Conservation (phyloP, 306 rosid genomes). For the Quercus gilva region DNA sequence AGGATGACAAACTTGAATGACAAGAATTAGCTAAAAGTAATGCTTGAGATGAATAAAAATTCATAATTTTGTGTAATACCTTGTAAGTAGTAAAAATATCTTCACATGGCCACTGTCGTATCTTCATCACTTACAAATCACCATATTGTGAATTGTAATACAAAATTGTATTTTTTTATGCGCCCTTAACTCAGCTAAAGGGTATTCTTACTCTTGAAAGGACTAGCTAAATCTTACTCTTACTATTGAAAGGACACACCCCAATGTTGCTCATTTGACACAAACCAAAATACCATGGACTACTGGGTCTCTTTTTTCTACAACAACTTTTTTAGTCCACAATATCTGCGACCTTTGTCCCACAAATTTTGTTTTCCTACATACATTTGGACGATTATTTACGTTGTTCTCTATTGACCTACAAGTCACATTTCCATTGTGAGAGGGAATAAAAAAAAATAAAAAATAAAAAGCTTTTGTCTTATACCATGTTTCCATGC, state of each 20-base stretch:
- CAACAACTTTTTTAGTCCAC: neutral
- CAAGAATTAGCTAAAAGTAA: neutral
- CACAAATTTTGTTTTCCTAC: neutral
- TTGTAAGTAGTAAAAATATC: too few species aligned
- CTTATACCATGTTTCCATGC: neutral
- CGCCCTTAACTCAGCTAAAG: too few species aligned
- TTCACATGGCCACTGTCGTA: accelerated
- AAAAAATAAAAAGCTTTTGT: neutral
- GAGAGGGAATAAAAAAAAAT: too few species aligned
- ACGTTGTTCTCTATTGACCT: neutral
- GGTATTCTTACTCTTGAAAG: too few species aligned
- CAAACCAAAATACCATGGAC: neutral
- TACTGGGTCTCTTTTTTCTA: neutral
- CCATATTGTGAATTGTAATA: accelerated
- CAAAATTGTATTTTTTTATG: too few species aligned
- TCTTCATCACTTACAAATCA: accelerated
- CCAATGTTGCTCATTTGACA: too few species aligned
- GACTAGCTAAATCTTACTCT: too few species aligned
- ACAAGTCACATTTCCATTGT: too few species aligned
- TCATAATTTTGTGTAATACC: too few species aligned
- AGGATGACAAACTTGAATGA: neutral
- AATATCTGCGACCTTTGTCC: neutral
- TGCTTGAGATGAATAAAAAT: too few species aligned
- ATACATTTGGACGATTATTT: neutral
- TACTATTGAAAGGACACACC: neutral